These are phyloP conservation scores for Magnaporthiopsis rhizophila DNA, from an alignment of 2,329 filamentous ascomycete genomes.

Conservation along the genomic window DNA sequence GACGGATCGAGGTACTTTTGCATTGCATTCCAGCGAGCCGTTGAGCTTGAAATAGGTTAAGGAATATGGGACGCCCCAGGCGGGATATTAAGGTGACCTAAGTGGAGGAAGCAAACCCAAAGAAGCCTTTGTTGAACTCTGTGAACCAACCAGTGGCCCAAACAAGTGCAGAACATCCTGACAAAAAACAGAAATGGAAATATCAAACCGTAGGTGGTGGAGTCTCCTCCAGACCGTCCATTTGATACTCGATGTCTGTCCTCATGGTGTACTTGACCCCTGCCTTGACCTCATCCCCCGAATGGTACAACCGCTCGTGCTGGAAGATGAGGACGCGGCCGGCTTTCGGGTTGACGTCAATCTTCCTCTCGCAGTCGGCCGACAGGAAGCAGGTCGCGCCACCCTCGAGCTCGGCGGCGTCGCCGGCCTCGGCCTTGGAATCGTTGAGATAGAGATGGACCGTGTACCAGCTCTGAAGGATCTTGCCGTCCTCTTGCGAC, in stretches of 20 bases:
- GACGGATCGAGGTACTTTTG: too few relatives aligned
- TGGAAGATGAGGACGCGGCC: slow-evolving; percentile 55
- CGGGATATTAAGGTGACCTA: not conserved
- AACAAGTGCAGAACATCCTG: not conserved
- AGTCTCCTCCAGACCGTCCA: slow-evolving; percentile 5
- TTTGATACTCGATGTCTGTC: slow-evolving; percentile 44
- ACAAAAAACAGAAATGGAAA: not conserved
- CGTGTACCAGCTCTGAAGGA: slow-evolving; percentile 41
- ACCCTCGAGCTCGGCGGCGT: slow-evolving; percentile 31
- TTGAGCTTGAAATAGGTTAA: not conserved
- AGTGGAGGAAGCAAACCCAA: not conserved
- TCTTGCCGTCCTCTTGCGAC: slow-evolving; percentile 39
- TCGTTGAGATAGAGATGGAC: slow-evolving; percentile 49
- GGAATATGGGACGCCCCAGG: not conserved
- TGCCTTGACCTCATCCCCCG: slow-evolving; percentile 41
- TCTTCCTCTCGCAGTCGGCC: slow-evolving; percentile 27
- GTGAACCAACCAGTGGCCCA: not conserved
- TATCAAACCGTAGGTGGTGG: not conserved
- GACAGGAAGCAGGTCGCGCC: slow-evolving; percentile 50
- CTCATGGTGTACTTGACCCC: slow-evolving; percentile 51
- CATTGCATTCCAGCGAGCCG: too few relatives aligned
- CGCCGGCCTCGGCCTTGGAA: slow-evolving; percentile 31
- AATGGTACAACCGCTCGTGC: slow-evolving; percentile 42
- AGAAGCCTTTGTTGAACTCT: not conserved
- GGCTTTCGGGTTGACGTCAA: slow-evolving; percentile 47